Evolutionary conservation across 768 basidiomycete species (phyloP).

Genomic region (Melanogaster broomeanus): DNA sequence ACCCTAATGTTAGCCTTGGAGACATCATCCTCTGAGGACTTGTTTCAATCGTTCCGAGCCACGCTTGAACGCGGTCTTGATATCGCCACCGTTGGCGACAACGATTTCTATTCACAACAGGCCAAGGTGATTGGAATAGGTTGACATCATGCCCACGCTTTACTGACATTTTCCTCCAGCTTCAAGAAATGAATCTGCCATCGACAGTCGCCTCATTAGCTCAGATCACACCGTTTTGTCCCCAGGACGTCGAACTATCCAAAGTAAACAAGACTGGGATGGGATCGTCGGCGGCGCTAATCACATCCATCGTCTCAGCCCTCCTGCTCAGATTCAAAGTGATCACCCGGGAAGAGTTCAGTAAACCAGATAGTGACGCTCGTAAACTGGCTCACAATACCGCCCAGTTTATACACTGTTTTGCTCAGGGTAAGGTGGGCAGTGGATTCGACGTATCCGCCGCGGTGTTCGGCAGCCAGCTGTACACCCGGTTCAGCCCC

Average conservation of each 20-base stretch:
- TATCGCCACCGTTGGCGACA: conserved; percentile 87
- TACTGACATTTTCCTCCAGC: conserved; percentile 41
- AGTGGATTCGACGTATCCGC: conserved; percentile 96
- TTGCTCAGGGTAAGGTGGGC: conserved; percentile 97
- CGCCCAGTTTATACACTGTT: conserved; percentile 92
- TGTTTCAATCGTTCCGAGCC: conserved; percentile 43
- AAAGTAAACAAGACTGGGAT: conserved; percentile 98
- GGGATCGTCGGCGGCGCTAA: conserved; percentile 95
- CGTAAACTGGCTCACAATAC: conserved; percentile 82
- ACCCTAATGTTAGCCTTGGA: conserved; percentile 71
- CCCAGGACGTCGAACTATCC: conserved; percentile 64
- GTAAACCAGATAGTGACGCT: conserved; percentile 43
- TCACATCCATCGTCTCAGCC: conserved; percentile 89
- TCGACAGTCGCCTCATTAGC: conserved; percentile 63
- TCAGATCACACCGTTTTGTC: conserved; percentile 73
- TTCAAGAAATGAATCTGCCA: conserved; percentile 61
- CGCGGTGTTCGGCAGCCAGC: conserved; percentile 92
- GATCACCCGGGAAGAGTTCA: conserved; percentile 53
- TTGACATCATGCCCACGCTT: not conserved
- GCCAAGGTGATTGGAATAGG: conserved; percentile 56
- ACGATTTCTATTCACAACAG: conserved; percentile 97
- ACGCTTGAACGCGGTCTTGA: conserved; percentile 59
- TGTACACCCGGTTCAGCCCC: conserved; percentile 88
- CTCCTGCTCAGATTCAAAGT: conserved; percentile 76
- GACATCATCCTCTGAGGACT: conserved; percentile 29